Percentiles rank a stretch among this genome's conserved stretches.
phyloP scores from a whole-genome alignment of 169 alveolate species.

The Babesia microti region DNA sequence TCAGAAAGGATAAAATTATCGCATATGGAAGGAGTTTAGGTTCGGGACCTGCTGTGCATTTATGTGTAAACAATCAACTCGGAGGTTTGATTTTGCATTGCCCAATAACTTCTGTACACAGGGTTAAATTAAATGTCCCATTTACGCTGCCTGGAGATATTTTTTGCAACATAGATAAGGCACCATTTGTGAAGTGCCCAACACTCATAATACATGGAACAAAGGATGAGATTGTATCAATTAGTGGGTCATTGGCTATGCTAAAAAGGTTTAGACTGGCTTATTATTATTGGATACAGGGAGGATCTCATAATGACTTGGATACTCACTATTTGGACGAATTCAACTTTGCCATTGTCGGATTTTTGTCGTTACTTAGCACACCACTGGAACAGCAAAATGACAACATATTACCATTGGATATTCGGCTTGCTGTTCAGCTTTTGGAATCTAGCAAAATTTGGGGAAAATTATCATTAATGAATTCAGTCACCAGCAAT shows the following conservation, averaged over 20 bases:
- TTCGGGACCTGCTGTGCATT: conserved; percentile 74
- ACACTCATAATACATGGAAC: conserved; percentile 79
- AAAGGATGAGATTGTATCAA: conserved; percentile 79
- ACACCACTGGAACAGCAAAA: not conserved
- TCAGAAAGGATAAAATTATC: conserved; percentile 59
- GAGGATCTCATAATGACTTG: conserved; percentile 54
- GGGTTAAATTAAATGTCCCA: conserved; percentile 66
- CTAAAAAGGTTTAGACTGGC: conserved; percentile 38
- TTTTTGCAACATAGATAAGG: conserved; percentile 79
- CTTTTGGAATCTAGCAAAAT: not conserved
- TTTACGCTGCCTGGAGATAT: conserved; percentile 80
- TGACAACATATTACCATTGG: not conserved
- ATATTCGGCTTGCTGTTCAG: not conserved
- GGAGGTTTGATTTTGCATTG: conserved; percentile 74
- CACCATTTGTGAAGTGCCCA: conserved; percentile 55
- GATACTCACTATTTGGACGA: conserved; percentile 33
- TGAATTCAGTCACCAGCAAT: no score
- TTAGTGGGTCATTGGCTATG: conserved; percentile 47
- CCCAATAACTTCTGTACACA: conserved; percentile 72
- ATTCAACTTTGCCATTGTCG: conserved; percentile 22
- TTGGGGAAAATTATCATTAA: no score
- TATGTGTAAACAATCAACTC: conserved; percentile 59
- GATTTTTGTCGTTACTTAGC: conserved; percentile 13
- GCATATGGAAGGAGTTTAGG: conserved; percentile 86
- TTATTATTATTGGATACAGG: conserved; percentile 49